Base-by-base conservation (phyloP, 176 grass and related monocot species). In the Themeda triandra region DNA sequence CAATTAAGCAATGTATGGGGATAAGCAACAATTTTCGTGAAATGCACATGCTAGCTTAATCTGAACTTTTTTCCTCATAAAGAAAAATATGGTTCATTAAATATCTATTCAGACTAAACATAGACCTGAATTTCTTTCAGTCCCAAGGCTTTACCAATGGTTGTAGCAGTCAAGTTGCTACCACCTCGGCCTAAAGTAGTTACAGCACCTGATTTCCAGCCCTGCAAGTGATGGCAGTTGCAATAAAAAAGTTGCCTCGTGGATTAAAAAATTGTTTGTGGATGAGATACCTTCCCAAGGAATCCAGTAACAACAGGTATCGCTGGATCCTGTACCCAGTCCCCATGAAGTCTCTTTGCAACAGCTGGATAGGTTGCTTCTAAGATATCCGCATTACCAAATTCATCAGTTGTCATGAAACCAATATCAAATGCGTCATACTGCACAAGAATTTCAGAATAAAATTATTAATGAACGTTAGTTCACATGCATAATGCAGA, bases 71-170 rank as follows among this genome's bases (percentile, higher is more conserved):
- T 32, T 24, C 28, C 14, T 8, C 28, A 25, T 11, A 73, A 75
- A 75, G 42, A 14, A 78, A 66, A 86, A 41, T 19, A 73, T 10
- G 13, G 14, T 71, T 77, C n/a, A 24, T 17, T 65, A 27, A 71
- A 45, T 59, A 36, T 84, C 25, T 84, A 84, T 75, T 76, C 32
- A 84, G 89, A 41, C 75, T 84, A 80, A 71, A 85, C 89, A 82
- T 66, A 40, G 46, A 99, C 97, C 93, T 96, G 90, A 86, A 96
- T 96, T 92, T 99, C 97, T 87, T 88, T 92, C 83, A 99, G 89
- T 77, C 97, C 97, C 88, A 99, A 76, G 80, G 97, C 97, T 90
- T 94, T 99, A 90, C 93, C 97, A 84, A 99, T 89, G 74, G 93
- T 89, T 85, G 97, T 99, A 80, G 96, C 96, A 71, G 91, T 99